Evolutionary conservation across 1,284 basidiomycete species (phyloP).

Genomic region (Ganoderma lucidum): DNA sequence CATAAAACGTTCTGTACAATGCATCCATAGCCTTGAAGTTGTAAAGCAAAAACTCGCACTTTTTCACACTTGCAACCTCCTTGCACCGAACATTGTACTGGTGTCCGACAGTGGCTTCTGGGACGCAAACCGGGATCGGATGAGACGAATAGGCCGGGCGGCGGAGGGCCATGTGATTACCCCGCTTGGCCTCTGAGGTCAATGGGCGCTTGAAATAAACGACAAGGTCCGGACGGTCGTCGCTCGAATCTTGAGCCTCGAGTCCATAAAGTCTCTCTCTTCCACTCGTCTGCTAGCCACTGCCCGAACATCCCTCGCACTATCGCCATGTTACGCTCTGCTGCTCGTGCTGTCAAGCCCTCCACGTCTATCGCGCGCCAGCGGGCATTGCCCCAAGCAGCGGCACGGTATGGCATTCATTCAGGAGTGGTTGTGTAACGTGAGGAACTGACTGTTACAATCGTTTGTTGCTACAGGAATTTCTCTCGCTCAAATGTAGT

Average conservation of each 20-base stretch:
- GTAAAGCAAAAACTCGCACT: neutral
- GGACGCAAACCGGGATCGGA: neutral
- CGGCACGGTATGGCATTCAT: constrained; percentile 13
- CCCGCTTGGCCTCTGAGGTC: constrained; percentile 13
- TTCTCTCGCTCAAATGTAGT: constrained; percentile 31
- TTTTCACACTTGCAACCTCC: neutral
- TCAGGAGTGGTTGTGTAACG: neutral
- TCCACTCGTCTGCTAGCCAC: neutral
- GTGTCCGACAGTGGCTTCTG: neutral
- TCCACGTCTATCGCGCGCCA: constrained; percentile 49
- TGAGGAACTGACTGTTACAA: neutral
- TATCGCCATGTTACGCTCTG: constrained; percentile 24
- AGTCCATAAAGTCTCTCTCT: neutral
- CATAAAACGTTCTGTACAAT: neutral
- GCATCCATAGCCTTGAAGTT: neutral
- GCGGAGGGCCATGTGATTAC: constrained; percentile 24
- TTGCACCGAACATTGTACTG: too few relatives aligned
- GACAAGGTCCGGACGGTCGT: constrained; percentile 3
- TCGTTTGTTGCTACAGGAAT: constrained; percentile 16
- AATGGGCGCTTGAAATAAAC: constrained; percentile 5
- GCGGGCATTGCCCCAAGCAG: constrained; percentile 40
- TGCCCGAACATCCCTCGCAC: neutral
- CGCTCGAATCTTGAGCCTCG: too few relatives aligned
- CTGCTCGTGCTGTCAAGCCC: constrained; percentile 23
- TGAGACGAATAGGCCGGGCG: neutral